These are phyloP conservation scores for Xylariaceae sp. DNA, from an alignment of 2,329 filamentous ascomycete species.

Conservation along the genomic window DNA sequence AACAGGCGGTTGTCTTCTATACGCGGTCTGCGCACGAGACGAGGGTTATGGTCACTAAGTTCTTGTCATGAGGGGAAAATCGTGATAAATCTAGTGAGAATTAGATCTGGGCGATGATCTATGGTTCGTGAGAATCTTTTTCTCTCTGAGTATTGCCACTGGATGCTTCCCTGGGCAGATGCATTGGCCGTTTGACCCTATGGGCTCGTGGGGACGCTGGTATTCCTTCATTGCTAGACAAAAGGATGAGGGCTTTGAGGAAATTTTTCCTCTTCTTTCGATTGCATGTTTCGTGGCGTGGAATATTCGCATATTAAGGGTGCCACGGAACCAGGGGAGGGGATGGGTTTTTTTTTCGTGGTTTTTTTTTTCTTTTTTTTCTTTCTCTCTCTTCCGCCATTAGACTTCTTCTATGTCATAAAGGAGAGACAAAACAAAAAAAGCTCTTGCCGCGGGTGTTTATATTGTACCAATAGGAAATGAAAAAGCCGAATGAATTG, in stretches of 20 bases:
- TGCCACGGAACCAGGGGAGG: constrained; percentile 25
- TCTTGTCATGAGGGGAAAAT: not conserved
- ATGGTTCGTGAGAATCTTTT: constrained; percentile 1
- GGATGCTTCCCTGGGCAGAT: constrained; percentile 17
- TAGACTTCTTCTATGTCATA: constrained; percentile 31
- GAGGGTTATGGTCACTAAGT: constrained; percentile 1
- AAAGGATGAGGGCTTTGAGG: constrained; percentile 25
- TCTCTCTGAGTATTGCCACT: constrained; percentile 19
- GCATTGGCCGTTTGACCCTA: constrained; percentile 6
- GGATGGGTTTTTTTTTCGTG: too few relatives aligned
- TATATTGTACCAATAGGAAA: constrained; percentile 36
- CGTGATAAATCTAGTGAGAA: constrained; percentile 2
- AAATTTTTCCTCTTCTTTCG: constrained; percentile 11
- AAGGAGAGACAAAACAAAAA: constrained; percentile 31
- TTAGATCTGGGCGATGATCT: constrained; percentile 6
- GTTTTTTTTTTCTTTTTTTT: not conserved
- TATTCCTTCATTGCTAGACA: constrained; percentile 29
- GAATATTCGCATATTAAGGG: constrained; percentile 34
- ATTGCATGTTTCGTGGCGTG: constrained; percentile 29
- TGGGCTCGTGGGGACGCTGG: constrained; percentile 11
- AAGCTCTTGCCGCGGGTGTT: constrained; percentile 24
- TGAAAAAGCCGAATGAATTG: constrained; percentile 17
- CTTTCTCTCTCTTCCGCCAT: constrained; percentile 21
- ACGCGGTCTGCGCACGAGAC: constrained; percentile 4
- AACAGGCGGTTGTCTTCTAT: not conserved